Base-by-base conservation (phyloP, 306 rosid species). In the Malus asiatica region DNA sequence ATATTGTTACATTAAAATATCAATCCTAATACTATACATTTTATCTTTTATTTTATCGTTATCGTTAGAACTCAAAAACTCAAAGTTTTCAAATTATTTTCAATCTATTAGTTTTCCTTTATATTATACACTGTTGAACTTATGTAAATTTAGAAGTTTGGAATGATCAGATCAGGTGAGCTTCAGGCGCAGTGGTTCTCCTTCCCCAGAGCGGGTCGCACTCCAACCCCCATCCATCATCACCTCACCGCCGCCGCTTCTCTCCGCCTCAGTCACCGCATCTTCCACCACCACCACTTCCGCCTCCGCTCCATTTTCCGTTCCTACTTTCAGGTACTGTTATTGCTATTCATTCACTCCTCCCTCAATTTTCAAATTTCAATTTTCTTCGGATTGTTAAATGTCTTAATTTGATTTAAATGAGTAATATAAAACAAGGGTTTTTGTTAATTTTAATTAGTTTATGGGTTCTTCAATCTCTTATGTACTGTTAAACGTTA, bases 171-270 rank as follows among this genome's bases (percentile, higher is more conserved):
- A 59, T 79, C 78, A 27, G 52, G 78, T 68, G 59, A 70, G 42
- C 25, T 70, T 29, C 60, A 48, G 27, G 42, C 8, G 23, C 60
- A 70, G 4, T 70, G 75, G 66, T 71, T 71, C 22, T 57, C 66
- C 11, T 20, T 55, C 11, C 80, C 80, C 73, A 71, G 79, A 77
- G 65, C 74, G 22, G 85, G 78, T 76, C 68, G 85, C 68, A 20
- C 84, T 29, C 66, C 75, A 32, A 71, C 15, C 25, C 55, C 83
- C 12, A 53, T 81, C 1, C 45, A 40, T 66, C 82, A 74, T 77
- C 84, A 85, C 74, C 51, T 86, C 27, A 76, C 89, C 85, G 72
- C 96, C 83, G 89, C 93, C 66, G 71, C 90, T 14, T 91, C 84
- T 80, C 81, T 89, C 66, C 90, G 87, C 83, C 70, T 87, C 70